These are phyloP conservation scores for Perkinsus marinus DNA, from an alignment of 169 alveolate genomes.

Conservation along the genomic window DNA sequence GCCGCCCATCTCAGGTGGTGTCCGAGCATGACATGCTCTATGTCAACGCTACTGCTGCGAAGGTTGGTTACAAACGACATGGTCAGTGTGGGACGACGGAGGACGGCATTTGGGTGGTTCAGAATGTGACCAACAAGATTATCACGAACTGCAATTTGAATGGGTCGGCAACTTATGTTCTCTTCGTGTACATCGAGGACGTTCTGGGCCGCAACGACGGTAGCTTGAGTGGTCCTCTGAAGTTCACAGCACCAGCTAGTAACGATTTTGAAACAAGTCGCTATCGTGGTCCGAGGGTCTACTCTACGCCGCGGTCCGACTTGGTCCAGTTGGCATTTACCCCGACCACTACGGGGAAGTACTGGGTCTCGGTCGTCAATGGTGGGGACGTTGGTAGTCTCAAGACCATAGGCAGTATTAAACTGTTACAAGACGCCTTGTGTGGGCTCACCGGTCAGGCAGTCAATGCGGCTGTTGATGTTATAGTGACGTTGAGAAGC, in stretches of 20 bases:
- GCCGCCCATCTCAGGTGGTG: background rate
- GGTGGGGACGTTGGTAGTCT: background rate
- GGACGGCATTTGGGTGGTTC: background rate
- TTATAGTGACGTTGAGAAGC: background rate
- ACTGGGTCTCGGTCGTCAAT: background rate
- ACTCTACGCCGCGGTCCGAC: background rate
- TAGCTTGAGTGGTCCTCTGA: background rate
- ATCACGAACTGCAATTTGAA: background rate
- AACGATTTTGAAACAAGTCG: background rate
- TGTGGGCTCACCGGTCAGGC: background rate
- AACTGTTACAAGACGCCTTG: background rate
- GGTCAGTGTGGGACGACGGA: background rate
- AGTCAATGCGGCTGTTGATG: background rate
- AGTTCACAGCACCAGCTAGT: background rate
- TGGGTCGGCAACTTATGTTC: background rate
- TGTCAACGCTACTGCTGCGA: background rate
- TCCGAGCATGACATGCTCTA: background rate
- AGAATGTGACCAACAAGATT: background rate
- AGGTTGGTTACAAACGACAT: background rate
- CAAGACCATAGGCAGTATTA: background rate
- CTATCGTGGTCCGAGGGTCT: background rate
- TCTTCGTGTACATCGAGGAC: slow-evolving; percentile 7
- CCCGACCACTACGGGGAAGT: background rate
- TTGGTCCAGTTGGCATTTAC: background rate
- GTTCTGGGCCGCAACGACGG: slow-evolving; percentile 5